phyloP scores from a whole-genome alignment of 2,329 filamentous ascomycete genomes.

The Fusarium paranaense region DNA sequence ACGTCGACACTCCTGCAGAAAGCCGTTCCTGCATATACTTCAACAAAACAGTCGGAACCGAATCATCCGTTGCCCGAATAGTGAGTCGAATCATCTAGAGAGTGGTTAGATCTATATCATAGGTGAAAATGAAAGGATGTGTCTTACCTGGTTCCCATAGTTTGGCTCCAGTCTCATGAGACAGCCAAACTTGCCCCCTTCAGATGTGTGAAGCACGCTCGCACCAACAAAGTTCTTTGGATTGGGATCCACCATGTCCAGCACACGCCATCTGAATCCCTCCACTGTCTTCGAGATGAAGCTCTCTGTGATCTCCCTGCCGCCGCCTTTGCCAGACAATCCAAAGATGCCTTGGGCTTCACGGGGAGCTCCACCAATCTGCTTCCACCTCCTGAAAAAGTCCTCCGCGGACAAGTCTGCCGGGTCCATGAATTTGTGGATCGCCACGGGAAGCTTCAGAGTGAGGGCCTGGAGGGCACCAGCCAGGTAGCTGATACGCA shows the following conservation, averaged over 20 bases:
- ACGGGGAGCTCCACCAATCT: constrained; percentile 89
- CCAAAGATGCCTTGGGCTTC: constrained; percentile 92
- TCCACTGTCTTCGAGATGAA: constrained; percentile 81
- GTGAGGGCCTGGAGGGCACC: constrained; percentile 94
- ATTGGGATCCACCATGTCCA: constrained; percentile 91
- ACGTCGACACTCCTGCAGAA: constrained; percentile 62
- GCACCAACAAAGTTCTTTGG: constrained; percentile 93
- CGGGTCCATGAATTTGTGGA: constrained; percentile 97
- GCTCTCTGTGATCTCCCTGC: constrained; percentile 73
- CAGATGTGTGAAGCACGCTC: constrained; percentile 83
- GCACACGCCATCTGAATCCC: constrained; percentile 89
- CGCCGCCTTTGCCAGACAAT: constrained; percentile 61
- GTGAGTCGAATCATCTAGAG: constrained; percentile 93
- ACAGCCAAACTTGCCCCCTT: constrained; percentile 93
- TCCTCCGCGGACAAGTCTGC: constrained; percentile 89
- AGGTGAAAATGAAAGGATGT: neutral
- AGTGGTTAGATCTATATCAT: constrained; percentile 22
- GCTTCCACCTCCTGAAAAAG: constrained; percentile 99
- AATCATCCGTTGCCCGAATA: constrained; percentile 92
- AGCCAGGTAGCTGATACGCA: constrained; percentile 93
- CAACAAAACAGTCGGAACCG: constrained; percentile 81
- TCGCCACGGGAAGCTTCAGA: constrained; percentile 85
- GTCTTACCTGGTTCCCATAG: constrained; percentile 86
- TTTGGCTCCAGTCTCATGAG: constrained; percentile 95
- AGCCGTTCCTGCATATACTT: constrained; percentile 90